phyloP scores from a whole-genome alignment of 1,139 yeast genomes.

The Protomyces inundatus region DNA sequence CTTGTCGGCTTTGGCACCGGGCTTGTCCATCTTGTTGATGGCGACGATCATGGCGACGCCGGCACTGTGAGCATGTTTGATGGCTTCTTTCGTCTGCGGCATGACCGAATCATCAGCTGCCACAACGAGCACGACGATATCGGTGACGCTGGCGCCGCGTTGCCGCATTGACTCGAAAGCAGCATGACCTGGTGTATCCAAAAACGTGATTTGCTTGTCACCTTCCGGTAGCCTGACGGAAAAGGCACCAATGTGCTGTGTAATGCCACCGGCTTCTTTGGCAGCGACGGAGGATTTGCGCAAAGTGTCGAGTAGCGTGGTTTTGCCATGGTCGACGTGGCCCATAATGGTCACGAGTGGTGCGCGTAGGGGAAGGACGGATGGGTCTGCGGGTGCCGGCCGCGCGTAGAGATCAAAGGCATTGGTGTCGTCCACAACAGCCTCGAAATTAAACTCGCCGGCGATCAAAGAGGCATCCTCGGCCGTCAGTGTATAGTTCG shows the following conservation, averaged over 20 bases:
- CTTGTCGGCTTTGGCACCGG: constrained; percentile 62
- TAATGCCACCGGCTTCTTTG: constrained; percentile 91
- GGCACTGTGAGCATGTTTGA: constrained; percentile 80
- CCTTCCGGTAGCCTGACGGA: constrained; percentile 73
- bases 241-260: constrained; percentile 97
- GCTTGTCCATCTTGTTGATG: constrained; percentile 84
- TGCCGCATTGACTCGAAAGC: constrained; percentile 95
- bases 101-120: constrained; percentile 97
- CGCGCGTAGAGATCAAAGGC: constrained; percentile 58
- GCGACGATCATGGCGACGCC: constrained; percentile 88
- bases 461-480: constrained; percentile 84
- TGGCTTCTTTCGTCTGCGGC: constrained; percentile 97
- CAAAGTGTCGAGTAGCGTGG: constrained; percentile 81
- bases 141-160: constrained; percentile 92
- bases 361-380: constrained; percentile 59
- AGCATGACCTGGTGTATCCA: constrained; percentile 98
- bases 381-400: constrained; percentile 41
- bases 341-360: constrained; percentile 99
- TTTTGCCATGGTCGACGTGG: constrained; percentile 97
- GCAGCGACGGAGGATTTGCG: constrained; percentile 78
- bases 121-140: constrained; percentile 86
- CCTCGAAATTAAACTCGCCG: constrained; percentile 76
- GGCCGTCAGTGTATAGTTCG: constrained; percentile 49
- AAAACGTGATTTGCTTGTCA: constrained; percentile 64
- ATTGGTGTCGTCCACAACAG: constrained; percentile 52